Conservation (phyloP, 768 basidiomycete genomes). For the Lactifluus hygrophoroides region DNA sequence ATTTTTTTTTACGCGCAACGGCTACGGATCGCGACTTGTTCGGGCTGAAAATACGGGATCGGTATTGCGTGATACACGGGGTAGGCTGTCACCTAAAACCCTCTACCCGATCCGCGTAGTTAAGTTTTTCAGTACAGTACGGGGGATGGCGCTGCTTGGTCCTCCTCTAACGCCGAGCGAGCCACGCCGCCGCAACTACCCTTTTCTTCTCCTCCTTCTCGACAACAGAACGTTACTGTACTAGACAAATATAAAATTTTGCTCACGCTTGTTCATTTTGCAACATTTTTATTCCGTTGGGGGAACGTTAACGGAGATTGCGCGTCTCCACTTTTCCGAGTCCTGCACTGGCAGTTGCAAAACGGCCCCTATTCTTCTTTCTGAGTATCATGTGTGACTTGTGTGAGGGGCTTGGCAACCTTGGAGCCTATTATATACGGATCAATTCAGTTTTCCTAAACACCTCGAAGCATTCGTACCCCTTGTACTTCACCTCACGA, state of each 20-base stretch:
- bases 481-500: neutral
- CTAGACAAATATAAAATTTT: too few relatives aligned
- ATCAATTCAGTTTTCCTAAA: neutral
- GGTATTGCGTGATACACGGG: constrained; percentile 7
- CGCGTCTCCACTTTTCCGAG: neutral
- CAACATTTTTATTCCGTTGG: constrained; percentile 3
- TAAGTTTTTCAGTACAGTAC: neutral
- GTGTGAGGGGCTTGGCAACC: constrained; percentile 6
- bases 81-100: constrained; percentile 1
- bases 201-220: neutral
- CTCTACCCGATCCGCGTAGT: constrained; percentile 3
- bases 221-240: too few relatives aligned
- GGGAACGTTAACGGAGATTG: constrained; percentile 12
- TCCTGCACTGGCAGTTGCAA: neutral
- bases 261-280: constrained; percentile 13
- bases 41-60: constrained; percentile 8
- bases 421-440: constrained; percentile 4
- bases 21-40: constrained; percentile 17
- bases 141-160: constrained; percentile 1
- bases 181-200: too few relatives aligned
- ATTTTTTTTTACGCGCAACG: neutral
- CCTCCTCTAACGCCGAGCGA: constrained; percentile 12
- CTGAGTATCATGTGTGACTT: too few relatives aligned
- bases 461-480: neutral
- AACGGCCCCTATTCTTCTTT: too few relatives aligned